These are phyloP conservation scores for Maudiozyma bulderi DNA, from an alignment of 805 yeast species.

Conservation along the genomic window DNA sequence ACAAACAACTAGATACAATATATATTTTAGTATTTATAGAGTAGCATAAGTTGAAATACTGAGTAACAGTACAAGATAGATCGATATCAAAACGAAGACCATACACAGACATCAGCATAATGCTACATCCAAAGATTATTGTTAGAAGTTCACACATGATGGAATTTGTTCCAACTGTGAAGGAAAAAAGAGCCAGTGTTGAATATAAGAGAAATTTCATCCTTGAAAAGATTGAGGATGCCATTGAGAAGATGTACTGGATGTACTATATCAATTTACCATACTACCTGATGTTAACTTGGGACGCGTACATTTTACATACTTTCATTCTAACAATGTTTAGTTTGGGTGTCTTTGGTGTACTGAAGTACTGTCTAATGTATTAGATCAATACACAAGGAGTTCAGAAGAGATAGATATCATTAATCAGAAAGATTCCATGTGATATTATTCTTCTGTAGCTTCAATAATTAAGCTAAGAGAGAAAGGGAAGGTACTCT, in stretches of 20 bases:
- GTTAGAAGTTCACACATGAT: neutral
- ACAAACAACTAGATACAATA: no score
- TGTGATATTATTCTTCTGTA: no score
- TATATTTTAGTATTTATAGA: neutral
- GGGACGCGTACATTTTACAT: conserved; percentile 35
- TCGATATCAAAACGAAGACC: neutral
- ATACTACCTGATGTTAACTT: conserved; percentile 35
- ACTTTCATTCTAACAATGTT: conserved; percentile 30
- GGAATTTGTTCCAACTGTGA: conserved; percentile 8
- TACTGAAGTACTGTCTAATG: conserved; percentile 25
- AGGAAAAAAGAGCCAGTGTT: conserved; percentile 9
- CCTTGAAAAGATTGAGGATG: conserved; percentile 21
- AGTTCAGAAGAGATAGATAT: no score
- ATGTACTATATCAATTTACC: conserved; percentile 38
- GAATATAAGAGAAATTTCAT: conserved; percentile 7
- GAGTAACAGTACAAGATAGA: neutral
- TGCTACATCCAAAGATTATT: neutral
- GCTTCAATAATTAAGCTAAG: no score
- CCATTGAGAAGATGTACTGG: conserved; percentile 33
- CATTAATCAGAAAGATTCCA: no score
- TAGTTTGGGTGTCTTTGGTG: conserved; percentile 32
- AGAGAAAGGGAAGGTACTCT: no score
- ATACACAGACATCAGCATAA: neutral
- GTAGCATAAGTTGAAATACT: neutral
- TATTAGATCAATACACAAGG: neutral